phyloP scores from a whole-genome alignment of 108 stramenopile species.

The Pseudonitzschia multiseries region DNA sequence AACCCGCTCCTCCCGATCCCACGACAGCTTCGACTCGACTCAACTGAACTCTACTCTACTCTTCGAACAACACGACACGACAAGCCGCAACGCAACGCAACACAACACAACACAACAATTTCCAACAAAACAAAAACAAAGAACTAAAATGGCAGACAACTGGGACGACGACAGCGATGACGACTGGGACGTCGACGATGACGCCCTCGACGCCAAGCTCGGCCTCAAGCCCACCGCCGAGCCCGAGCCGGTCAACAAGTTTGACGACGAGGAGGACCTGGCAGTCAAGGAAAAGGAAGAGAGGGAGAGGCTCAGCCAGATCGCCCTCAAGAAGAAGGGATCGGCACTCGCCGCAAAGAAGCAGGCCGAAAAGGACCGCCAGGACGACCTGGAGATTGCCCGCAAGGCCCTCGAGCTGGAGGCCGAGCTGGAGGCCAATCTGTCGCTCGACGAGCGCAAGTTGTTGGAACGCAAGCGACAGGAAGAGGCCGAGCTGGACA shows the following conservation, averaged over 20 bases:
- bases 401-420: constrained; percentile 84
- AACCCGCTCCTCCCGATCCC: no score
- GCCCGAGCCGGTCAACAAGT: constrained; percentile 36
- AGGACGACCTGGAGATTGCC: constrained; percentile 79
- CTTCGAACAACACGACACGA: no score
- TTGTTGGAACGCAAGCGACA: constrained; percentile 55
- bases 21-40: no score
- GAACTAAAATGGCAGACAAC: constrained; percentile 63
- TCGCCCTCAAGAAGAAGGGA: constrained; percentile 75
- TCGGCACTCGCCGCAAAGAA: constrained; percentile 82
- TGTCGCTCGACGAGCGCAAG: constrained; percentile 78
- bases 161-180: constrained; percentile 87
- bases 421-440: constrained; percentile 84
- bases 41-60: no score
- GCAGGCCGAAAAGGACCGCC: constrained; percentile 56
- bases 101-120: no score
- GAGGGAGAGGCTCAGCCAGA: constrained; percentile 39
- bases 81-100: no score
- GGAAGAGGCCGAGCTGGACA: constrained; percentile 78
- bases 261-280: constrained; percentile 88
- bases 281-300: constrained; percentile 78
- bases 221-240: constrained; percentile 46
- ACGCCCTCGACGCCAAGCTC: constrained; percentile 73
- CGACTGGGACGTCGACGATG: constrained; percentile 91
- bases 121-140: no score